phyloP scores from a whole-genome alignment of 257 asterid genomes.

The Ballota nigra region DNA sequence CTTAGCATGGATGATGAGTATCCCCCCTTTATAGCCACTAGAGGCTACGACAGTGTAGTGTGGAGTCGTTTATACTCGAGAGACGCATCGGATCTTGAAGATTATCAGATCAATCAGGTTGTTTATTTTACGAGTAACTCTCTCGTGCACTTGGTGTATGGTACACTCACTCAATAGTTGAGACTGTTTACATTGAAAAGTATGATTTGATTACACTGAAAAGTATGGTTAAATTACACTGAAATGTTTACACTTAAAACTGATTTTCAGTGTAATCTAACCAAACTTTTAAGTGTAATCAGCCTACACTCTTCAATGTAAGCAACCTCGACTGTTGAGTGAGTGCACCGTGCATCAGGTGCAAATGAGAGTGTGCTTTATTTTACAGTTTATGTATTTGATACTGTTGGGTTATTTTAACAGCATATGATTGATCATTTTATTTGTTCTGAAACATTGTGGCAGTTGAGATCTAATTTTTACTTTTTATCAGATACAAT shows the following conservation, averaged over 20 bases:
- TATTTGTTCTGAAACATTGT: background rate
- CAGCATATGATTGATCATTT: background rate
- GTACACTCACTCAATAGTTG: background rate
- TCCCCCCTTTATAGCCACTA: constrained; percentile 84
- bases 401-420: too few relatives aligned
- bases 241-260: too few relatives aligned
- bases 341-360: too few relatives aligned
- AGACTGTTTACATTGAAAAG: too few relatives aligned
- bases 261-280: too few relatives aligned
- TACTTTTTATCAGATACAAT: constrained; percentile 56
- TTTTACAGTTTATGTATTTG: too few relatives aligned
- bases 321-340: too few relatives aligned
- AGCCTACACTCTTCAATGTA: too few relatives aligned
- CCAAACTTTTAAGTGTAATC: too few relatives aligned
- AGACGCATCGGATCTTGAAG: constrained; percentile 56
- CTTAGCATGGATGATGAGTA: constrained; percentile 45
- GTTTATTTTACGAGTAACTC: constrained; percentile 5
- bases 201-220: too few relatives aligned
- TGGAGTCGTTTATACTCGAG: constrained; percentile 95
- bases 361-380: too few relatives aligned
- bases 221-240: too few relatives aligned
- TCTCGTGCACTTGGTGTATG: background rate
- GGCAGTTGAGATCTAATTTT: constrained; percentile 7
- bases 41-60: constrained; percentile 93
- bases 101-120: constrained; percentile 73